Evolutionary conservation across 2,329 filamentous ascomycete genomes (phyloP).

Genomic region (Phoma sp.): DNA sequence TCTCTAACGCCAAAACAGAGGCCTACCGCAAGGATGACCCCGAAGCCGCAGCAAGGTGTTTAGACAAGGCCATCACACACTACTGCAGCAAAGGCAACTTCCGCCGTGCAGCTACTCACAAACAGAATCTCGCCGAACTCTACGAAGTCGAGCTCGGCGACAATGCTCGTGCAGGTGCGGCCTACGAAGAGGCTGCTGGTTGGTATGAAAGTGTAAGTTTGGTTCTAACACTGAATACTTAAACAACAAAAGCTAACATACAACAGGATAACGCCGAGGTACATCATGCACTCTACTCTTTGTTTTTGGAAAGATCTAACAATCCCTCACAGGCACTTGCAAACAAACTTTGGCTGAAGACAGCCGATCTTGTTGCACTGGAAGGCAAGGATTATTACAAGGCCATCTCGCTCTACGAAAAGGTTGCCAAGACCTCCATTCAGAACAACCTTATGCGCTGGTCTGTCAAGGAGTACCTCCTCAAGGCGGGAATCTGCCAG

Average conservation of each 20-base stretch:
- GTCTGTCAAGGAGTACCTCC: conserved; percentile 87
- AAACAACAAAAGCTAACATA: conserved; percentile 23
- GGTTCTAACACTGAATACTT: neutral
- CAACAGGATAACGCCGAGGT: conserved; percentile 47
- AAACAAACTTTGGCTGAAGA: conserved; percentile 93
- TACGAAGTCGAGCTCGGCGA: conserved; percentile 84
- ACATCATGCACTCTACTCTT: conserved; percentile 8
- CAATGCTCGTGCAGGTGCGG: conserved; percentile 76
- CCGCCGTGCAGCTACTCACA: conserved; percentile 85
- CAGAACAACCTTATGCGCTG: conserved; percentile 75
- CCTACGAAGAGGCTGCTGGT: conserved; percentile 82
- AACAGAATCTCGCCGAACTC: conserved; percentile 86
- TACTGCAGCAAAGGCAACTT: conserved; percentile 92
- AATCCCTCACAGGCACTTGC: conserved; percentile 64
- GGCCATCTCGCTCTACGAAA: conserved; percentile 68
- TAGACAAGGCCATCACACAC: conserved; percentile 80
- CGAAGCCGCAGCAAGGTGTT: conserved; percentile 78
- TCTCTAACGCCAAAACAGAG: conserved; percentile 53
- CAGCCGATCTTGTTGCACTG: conserved; percentile 83
- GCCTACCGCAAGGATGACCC: conserved; percentile 87
- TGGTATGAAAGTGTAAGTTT: conserved; percentile 73
- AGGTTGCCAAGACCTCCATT: conserved; percentile 77
- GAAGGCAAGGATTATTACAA: conserved; percentile 75
- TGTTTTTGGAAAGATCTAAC: conserved; percentile 34
- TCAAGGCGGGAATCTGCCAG: conserved; percentile 93